These are phyloP conservation scores for Didymellaceae sp. DNA, from an alignment of 2,329 filamentous ascomycete genomes.

Conservation along the genomic window DNA sequence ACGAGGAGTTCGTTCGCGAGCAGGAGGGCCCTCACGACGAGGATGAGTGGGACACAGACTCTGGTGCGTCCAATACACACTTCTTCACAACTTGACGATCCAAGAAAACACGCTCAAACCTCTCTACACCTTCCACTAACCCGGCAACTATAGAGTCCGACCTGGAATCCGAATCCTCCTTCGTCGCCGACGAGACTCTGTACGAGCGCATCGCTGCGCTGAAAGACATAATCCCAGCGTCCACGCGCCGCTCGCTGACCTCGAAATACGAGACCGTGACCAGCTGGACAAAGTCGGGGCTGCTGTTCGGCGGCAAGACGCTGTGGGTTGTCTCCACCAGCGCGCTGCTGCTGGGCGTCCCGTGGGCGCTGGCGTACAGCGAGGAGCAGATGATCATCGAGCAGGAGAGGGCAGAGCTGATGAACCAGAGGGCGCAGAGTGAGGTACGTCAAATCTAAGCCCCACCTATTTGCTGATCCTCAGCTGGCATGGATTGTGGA, in stretches of 20 bases:
- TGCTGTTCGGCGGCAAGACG: slow-evolving; percentile 80
- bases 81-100: too few species aligned
- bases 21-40: slow-evolving; percentile 74
- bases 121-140: background rate
- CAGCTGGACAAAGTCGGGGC: slow-evolving; percentile 64
- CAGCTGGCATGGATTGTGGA: background rate
- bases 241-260: slow-evolving; percentile 67
- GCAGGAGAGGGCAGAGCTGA: slow-evolving; percentile 97
- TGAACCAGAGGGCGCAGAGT: slow-evolving; percentile 83
- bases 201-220: slow-evolving; percentile 74
- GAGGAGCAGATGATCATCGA: slow-evolving; percentile 97
- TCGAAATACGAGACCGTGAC: slow-evolving; percentile 58
- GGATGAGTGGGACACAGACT: slow-evolving; percentile 90
- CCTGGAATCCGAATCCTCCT: slow-evolving; percentile 14
- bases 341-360: slow-evolving; percentile 87
- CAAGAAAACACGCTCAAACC: background rate
- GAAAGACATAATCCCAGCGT: slow-evolving; percentile 80
- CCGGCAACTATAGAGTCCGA: slow-evolving; percentile 9
- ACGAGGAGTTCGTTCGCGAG: slow-evolving; percentile 85
- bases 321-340: slow-evolving; percentile 92
- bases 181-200: slow-evolving; percentile 47
- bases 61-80: slow-evolving; percentile 69
- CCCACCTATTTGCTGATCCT: background rate
- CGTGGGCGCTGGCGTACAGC: slow-evolving; percentile 88
- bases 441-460: slow-evolving; percentile 61